A percentile compares a stretch with the other conserved stretches of the same genome.
Evolutionary conservation across 495 filamentous ascomycete genomes (phyloP).

Genomic region (Penicillium verhagenii): DNA sequence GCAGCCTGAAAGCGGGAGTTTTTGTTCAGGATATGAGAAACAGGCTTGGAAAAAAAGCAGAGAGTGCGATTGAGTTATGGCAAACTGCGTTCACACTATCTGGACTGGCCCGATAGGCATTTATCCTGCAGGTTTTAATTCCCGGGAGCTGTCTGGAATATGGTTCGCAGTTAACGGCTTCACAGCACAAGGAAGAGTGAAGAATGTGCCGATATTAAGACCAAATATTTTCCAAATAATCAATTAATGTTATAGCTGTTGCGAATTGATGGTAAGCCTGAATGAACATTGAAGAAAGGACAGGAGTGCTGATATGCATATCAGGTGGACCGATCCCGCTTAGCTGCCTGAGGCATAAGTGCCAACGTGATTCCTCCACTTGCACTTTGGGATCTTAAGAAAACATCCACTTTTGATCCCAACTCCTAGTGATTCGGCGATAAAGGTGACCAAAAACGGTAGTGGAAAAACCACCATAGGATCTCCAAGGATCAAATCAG

Average conservation of each 20-base stretch:
- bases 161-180: no score
- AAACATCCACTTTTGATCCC: neutral
- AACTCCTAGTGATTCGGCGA: neutral
- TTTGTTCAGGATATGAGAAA: neutral
- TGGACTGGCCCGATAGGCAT: neutral
- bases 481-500: neutral
- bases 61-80: neutral
- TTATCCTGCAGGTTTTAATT: neutral
- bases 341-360: constrained; percentile 3
- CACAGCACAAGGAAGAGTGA: neutral
- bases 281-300: neutral
- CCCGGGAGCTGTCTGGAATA: neutral
- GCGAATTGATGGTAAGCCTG: neutral
- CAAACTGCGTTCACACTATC: neutral
- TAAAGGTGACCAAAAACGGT: neutral
- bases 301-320: constrained; percentile 2
- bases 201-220: neutral
- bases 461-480: neutral
- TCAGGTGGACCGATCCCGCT: constrained; percentile 1
- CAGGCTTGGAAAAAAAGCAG: neutral
- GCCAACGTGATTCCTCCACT: constrained; percentile 10
- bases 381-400: neutral
- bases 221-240: neutral
- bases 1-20: neutral
- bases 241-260: neutral